These are phyloP conservation scores for Aspergillus sergii DNA, from an alignment of 2,329 filamentous ascomycete species.

Conservation along the genomic window DNA sequence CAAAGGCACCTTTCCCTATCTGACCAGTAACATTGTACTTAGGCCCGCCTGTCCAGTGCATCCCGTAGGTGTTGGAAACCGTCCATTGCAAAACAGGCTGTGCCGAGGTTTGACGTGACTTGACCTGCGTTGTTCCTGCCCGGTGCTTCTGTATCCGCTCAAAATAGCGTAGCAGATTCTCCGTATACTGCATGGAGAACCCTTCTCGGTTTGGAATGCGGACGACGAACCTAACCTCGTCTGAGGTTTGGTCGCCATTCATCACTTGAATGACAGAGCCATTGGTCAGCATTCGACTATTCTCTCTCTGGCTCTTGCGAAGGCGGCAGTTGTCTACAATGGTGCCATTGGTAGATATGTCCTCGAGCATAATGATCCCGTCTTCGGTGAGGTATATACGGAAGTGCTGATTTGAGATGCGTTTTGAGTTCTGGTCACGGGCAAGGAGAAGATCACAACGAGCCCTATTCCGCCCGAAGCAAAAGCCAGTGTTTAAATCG, in stretches of 20 bases:
- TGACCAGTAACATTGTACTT: constrained; percentile 81
- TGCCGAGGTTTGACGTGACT: constrained; percentile 25
- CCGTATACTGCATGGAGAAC: constrained; percentile 65
- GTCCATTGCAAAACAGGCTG: constrained; percentile 37
- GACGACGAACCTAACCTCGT: constrained; percentile 80
- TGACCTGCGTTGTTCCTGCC: constrained; percentile 25
- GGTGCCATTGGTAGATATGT: constrained; percentile 95
- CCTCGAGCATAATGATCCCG: constrained; percentile 86
- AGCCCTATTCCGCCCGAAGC: constrained; percentile 75
- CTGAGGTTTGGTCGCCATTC: constrained; percentile 48
- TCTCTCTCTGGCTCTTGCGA: constrained; percentile 51
- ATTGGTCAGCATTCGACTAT: constrained; percentile 67
- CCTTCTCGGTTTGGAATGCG: constrained; percentile 78
- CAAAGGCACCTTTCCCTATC: constrained; percentile 93
- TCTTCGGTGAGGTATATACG: constrained; percentile 88
- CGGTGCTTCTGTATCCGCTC: constrained; percentile 32
- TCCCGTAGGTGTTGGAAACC: constrained; percentile 55
- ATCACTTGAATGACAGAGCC: constrained; percentile 74
- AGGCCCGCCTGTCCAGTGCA: constrained; percentile 79
- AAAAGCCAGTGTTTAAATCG: constrained; percentile 72
- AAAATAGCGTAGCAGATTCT: constrained; percentile 72
- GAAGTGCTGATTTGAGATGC: constrained; percentile 94
- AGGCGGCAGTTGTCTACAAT: constrained; percentile 76
- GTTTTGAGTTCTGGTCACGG: constrained; percentile 68
- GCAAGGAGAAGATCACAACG: constrained; percentile 74